These are phyloP conservation scores for Fusarium sp. DNA, from an alignment of 2,329 filamentous ascomycete species.

Conservation along the genomic window DNA sequence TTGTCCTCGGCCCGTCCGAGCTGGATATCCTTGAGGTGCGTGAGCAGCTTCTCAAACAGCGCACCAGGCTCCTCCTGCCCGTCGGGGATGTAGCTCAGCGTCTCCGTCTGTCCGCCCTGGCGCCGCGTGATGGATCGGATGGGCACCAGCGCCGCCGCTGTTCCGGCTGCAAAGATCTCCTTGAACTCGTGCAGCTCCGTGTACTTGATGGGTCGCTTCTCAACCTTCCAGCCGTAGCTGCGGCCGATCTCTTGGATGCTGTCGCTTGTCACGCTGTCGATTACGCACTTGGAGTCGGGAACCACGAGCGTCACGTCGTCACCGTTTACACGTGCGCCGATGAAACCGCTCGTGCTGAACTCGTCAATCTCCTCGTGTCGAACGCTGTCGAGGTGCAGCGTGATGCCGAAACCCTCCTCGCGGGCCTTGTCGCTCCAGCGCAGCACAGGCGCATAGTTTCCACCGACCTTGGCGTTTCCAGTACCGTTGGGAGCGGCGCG, in stretches of 20 bases:
- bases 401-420: conserved; percentile 90
- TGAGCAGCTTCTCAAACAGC: conserved; percentile 79
- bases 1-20: conserved; percentile 82
- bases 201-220: conserved; percentile 80
- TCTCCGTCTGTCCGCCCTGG: conserved; percentile 60
- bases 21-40: conserved; percentile 88
- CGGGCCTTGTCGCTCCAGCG: conserved; percentile 88
- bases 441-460: conserved; percentile 95
- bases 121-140: conserved; percentile 90
- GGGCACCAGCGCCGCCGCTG: conserved; percentile 90
- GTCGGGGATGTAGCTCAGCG: conserved; percentile 69
- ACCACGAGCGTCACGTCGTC: conserved; percentile 81
- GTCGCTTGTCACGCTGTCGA: conserved; percentile 87
- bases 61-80: conserved; percentile 79
- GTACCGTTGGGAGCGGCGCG: conserved; percentile 93
- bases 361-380: conserved; percentile 91
- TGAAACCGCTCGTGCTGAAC: conserved; percentile 95
- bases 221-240: conserved; percentile 87
- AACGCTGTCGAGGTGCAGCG: conserved; percentile 90
- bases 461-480: conserved; percentile 93
- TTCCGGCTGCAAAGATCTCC: conserved; percentile 93
- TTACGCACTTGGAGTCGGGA: conserved; percentile 90
- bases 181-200: conserved; percentile 67
- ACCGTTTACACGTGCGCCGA: conserved; percentile 78
- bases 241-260: conserved; percentile 83